Conservation (phyloP, 441 rosid species). For the Isatis lusitanica region DNA sequence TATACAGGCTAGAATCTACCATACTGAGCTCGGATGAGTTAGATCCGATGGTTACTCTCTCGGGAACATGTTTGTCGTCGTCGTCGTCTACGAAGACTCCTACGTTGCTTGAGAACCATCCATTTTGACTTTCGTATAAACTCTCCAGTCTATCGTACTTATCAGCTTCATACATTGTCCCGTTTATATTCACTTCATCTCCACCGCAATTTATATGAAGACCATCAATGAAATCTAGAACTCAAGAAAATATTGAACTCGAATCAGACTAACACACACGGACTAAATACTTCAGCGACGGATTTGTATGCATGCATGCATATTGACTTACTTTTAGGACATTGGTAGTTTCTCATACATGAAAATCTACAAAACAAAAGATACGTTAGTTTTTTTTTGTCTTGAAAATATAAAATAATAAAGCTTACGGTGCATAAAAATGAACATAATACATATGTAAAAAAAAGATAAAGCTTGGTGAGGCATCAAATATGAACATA, state of each 20-base stretch:
- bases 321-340: conserved; percentile 46
- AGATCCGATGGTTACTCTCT: conserved; percentile 22
- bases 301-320: conserved; percentile 9
- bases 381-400: background rate
- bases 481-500: no score
- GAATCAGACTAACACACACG: background rate
- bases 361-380: conserved; percentile 27
- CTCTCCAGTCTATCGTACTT: conserved; percentile 34
- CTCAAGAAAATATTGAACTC: background rate
- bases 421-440: background rate
- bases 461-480: no score
- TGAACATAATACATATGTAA: background rate
- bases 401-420: background rate
- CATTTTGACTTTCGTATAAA: conserved; percentile 11
- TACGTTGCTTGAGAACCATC: conserved; percentile 54
- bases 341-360: conserved; percentile 31
- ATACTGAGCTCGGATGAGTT: conserved; percentile 23
- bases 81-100: conserved; percentile 47
- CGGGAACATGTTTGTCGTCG: conserved; percentile 1
- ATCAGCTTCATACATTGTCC: conserved; percentile 41
- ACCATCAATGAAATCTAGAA: conserved; percentile 28
- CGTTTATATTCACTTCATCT: background rate
- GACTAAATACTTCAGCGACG: conserved; percentile 6
- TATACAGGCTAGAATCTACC: conserved; percentile 40
- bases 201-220: conserved; percentile 62